phyloP scores from a whole-genome alignment of 371 early-diverging fungal genomes.

The Mucor lusitanicus region DNA sequence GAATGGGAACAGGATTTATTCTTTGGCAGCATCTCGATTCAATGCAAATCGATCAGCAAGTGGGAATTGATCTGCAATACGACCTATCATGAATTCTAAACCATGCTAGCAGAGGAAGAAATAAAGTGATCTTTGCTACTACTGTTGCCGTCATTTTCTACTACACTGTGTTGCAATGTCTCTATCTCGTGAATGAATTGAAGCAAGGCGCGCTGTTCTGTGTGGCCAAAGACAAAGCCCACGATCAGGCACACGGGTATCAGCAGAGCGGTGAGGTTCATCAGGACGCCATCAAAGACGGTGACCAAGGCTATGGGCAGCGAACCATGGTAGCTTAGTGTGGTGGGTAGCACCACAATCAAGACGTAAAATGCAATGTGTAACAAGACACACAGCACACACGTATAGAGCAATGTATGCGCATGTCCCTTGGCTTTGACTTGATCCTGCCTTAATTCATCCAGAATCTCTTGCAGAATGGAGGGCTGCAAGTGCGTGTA shows the following conservation, averaged over 20 bases:
- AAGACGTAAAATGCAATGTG: constrained; percentile 1
- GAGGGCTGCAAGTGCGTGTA: neutral
- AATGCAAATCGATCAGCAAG: constrained; percentile 6
- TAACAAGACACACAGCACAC: neutral
- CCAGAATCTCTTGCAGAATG: neutral
- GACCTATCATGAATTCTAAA: constrained; percentile 8
- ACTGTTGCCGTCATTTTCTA: neutral
- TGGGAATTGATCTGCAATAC: constrained; percentile 11
- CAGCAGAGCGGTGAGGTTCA: constrained; percentile 1
- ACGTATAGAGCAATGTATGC: neutral
- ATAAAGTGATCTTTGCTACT: neutral
- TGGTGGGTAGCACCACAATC: constrained; percentile 9
- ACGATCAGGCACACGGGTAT: constrained; percentile 21
- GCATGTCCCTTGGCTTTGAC: constrained; percentile 1
- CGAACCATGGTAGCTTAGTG: neutral
- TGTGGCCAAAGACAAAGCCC: constrained; percentile 31
- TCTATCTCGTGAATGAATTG: constrained; percentile 28
- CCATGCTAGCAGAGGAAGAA: neutral
- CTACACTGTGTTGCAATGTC: neutral
- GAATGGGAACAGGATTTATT: constrained; percentile 7
- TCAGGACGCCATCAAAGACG: constrained; percentile 7
- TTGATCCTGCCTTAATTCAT: neutral
- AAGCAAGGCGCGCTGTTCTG: constrained; percentile 21
- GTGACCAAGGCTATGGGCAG: constrained; percentile 12
- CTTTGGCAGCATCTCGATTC: constrained; percentile 1